Evolutionary conservation across 2,329 filamentous ascomycete genomes (phyloP).

Genomic region (Exophiala xenobiotica): DNA sequence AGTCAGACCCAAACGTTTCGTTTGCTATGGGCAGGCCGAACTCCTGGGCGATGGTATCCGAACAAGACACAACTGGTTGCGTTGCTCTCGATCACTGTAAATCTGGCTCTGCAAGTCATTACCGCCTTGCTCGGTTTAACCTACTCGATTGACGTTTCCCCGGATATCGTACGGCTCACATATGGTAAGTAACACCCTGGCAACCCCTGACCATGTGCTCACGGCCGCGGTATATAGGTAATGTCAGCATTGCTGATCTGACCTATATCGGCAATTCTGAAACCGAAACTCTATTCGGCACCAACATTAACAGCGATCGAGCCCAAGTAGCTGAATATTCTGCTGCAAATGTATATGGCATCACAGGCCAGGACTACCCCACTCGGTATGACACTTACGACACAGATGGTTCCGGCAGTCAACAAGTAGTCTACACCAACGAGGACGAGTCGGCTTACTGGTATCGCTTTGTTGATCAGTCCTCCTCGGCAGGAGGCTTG

Average conservation of each 20-base stretch:
- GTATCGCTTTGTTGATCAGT: conserved; percentile 26
- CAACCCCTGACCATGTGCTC: neutral
- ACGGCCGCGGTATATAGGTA: conserved; percentile 1
- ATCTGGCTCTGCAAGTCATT: conserved; percentile 20
- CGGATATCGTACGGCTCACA: conserved; percentile 8
- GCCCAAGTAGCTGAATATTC: conserved; percentile 5
- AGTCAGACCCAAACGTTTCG: conserved; percentile 20
- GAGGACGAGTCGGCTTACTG: conserved; percentile 31
- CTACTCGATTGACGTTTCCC: conserved; percentile 25
- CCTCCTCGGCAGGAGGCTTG: conserved; percentile 1
- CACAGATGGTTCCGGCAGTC: neutral
- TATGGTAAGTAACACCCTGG: neutral
- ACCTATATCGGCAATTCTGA: conserved; percentile 17
- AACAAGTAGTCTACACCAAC: conserved; percentile 46
- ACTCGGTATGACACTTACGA: conserved; percentile 1
- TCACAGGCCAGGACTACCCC: conserved; percentile 19
- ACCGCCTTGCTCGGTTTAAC: conserved; percentile 26
- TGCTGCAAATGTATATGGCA: conserved; percentile 14
- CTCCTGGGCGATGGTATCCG: conserved; percentile 10
- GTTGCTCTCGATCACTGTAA: conserved; percentile 18
- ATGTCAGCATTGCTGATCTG: conserved; percentile 22
- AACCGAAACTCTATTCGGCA: conserved; percentile 6
- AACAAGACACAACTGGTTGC: conserved; percentile 22
- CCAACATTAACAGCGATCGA: neutral
- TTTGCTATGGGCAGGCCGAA: conserved; percentile 23